A percentile compares a stretch with the other conserved stretches of the same genome.
Conservation (phyloP, 1,284 basidiomycete genomes). For the Cryptococcus sp. region DNA sequence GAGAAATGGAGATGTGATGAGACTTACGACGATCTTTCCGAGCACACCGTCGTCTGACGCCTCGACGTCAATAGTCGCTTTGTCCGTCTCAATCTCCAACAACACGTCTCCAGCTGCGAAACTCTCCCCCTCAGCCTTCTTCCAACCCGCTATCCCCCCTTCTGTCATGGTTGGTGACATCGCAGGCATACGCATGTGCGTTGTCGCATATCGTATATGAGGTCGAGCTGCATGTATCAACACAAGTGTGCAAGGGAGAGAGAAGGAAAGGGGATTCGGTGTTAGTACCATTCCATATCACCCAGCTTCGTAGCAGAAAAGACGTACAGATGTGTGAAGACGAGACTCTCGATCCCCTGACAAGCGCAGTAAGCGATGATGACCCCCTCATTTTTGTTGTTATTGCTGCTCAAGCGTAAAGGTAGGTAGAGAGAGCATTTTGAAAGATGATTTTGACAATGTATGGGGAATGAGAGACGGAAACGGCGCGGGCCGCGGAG, state of each 20-base stretch:
- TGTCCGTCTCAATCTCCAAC: constrained; percentile 97
- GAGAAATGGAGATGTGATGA: not conserved
- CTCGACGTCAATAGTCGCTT: constrained; percentile 99
- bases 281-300: not conserved
- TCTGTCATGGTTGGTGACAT: constrained; percentile 99
- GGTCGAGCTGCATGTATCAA: not conserved
- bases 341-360: constrained; percentile 2
- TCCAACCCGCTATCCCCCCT: constrained; percentile 91
- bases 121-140: constrained; percentile 81
- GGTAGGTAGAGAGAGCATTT: not conserved
- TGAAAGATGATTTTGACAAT: not conserved
- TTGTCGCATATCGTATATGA: constrained; percentile 60
- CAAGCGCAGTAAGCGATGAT: constrained; percentile 1
- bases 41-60: constrained; percentile 94
- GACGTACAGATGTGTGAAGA: not conserved
- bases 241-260: not conserved
- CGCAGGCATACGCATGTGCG: constrained; percentile 81
- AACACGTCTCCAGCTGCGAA: constrained; percentile 87
- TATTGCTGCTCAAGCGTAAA: not conserved
- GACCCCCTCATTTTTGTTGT: constrained; percentile 7
- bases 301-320: not conserved
- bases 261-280: not conserved
- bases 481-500: not conserved
- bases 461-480: not conserved
- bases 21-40: constrained; percentile 80